Evolutionary conservation across 805 yeast genomes (phyloP).

Genomic region (Metschnikowia borealis): DNA sequence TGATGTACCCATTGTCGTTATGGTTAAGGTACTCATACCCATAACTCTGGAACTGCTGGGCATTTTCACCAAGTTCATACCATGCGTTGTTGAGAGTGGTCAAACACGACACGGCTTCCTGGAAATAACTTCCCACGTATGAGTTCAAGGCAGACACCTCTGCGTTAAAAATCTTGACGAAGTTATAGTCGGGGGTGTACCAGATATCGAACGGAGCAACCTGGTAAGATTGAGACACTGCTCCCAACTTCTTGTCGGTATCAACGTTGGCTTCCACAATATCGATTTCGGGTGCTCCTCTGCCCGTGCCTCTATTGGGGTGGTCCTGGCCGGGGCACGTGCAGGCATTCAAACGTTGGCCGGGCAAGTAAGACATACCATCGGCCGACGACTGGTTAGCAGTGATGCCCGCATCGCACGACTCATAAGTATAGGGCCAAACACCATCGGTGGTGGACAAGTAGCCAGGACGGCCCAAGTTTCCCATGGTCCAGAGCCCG

Average conservation of each 20-base stretch:
- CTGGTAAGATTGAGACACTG: slow-evolving; percentile 90
- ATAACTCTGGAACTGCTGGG: slow-evolving; percentile 60
- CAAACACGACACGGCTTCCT: slow-evolving; percentile 85
- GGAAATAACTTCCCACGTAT: slow-evolving; percentile 89
- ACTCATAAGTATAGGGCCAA: slow-evolving; percentile 89
- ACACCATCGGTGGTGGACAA: slow-evolving; percentile 84
- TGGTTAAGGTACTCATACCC: slow-evolving; percentile 79
- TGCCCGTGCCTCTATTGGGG: slow-evolving; percentile 81
- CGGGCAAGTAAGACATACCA: slow-evolving; percentile 83
- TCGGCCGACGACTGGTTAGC: slow-evolving; percentile 89
- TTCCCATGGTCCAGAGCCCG: slow-evolving; percentile 93
- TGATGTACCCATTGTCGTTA: slow-evolving; percentile 62
- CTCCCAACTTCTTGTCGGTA: slow-evolving; percentile 41
- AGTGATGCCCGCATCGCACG: slow-evolving; percentile 92
- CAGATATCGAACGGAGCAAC: slow-evolving; percentile 92
- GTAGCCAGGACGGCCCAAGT: slow-evolving; percentile 88
- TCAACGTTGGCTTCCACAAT: slow-evolving; percentile 79
- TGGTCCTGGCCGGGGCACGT: slow-evolving; percentile 81
- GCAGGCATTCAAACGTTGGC: slow-evolving; percentile 74
- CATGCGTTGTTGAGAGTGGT: slow-evolving; percentile 76
- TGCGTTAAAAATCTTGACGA: slow-evolving; percentile 64
- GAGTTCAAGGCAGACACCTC: slow-evolving; percentile 77
- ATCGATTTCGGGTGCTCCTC: slow-evolving; percentile 91
- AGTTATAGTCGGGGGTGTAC: slow-evolving; percentile 88
- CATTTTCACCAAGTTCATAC: slow-evolving; percentile 65